These are phyloP conservation scores for Novymonas esmeraldas DNA, from an alignment of 208 protist genomes.

Conservation along the genomic window DNA sequence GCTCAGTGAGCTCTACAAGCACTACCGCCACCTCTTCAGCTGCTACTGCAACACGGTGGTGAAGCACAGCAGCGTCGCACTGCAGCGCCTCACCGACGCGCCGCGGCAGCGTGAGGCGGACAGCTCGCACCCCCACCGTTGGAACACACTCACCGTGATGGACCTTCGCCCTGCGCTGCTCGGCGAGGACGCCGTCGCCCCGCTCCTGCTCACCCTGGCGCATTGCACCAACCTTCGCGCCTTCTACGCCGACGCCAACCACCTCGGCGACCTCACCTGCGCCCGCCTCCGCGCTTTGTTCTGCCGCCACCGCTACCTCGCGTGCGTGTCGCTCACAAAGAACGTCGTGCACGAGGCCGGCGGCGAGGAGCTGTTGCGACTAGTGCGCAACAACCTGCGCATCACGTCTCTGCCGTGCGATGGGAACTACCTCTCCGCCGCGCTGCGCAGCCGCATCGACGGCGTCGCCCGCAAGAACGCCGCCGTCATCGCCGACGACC, in stretches of 20 bases:
- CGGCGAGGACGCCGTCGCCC: slow-evolving; percentile 63
- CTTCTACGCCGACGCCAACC: slow-evolving; percentile 69
- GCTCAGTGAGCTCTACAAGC: slow-evolving; percentile 61
- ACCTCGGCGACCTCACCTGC: slow-evolving; percentile 65
- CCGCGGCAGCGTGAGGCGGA: slow-evolving; percentile 28
- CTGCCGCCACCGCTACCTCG: slow-evolving; percentile 57
- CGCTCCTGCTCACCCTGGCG: slow-evolving; percentile 69
- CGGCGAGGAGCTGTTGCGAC: slow-evolving; percentile 71
- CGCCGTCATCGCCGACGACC: slow-evolving; percentile 46
- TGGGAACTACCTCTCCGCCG: slow-evolving; percentile 59
- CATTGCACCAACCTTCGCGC: slow-evolving; percentile 62
- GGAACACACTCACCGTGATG: slow-evolving; percentile 54
- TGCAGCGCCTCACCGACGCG: slow-evolving; percentile 17
- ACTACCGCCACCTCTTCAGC: slow-evolving; percentile 67
- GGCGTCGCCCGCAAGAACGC: slow-evolving; percentile 38
- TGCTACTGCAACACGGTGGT: slow-evolving; percentile 44
- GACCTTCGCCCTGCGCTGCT: slow-evolving; percentile 63
- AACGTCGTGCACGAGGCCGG: slow-evolving; percentile 83
- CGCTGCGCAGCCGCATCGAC: slow-evolving; percentile 48
- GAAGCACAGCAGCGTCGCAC: slow-evolving; percentile 36
- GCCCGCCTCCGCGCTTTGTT: slow-evolving; percentile 70
- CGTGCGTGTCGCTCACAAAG: slow-evolving; percentile 40
- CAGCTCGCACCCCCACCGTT: slow-evolving; percentile 55
- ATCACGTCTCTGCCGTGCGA: slow-evolving; percentile 45
- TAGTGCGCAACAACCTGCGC: slow-evolving; percentile 65